phyloP scores from a whole-genome alignment of 352 stramenopile species.

The Globisporangium paddicum region DNA sequence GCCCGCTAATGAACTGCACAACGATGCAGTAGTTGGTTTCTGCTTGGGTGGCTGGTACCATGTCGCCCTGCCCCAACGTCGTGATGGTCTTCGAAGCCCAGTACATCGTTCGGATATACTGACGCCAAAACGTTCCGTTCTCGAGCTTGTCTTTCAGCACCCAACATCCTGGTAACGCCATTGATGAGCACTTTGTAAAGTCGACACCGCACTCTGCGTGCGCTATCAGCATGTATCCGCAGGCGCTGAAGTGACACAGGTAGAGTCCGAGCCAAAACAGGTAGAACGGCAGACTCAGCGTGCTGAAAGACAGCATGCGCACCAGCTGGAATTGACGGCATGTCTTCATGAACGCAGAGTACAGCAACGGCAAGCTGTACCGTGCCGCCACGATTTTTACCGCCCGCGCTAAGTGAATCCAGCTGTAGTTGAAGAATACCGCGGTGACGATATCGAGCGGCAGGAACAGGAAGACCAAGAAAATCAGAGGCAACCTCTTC shows the following conservation, averaged over 20 bases:
- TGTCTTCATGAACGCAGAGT: slow-evolving; percentile 4
- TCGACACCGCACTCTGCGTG: slow-evolving; percentile 20
- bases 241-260: slow-evolving; percentile 17
- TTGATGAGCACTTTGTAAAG: slow-evolving; percentile 12
- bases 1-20: slow-evolving; percentile 19
- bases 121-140: slow-evolving; percentile 8
- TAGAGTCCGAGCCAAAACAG: slow-evolving; percentile 20
- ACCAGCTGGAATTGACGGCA: slow-evolving; percentile 9
- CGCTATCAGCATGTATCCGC: slow-evolving; percentile 23
- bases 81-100: slow-evolving; percentile 25
- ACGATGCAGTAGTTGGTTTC: slow-evolving; percentile 23
- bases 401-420: slow-evolving; percentile 16
- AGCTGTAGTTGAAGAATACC: slow-evolving; percentile 8
- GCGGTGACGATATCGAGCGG: slow-evolving; percentile 12
- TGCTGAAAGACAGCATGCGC: slow-evolving; percentile 18
- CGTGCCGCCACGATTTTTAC: slow-evolving; percentile 7
- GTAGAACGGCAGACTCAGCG: slow-evolving; percentile 8
- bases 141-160: slow-evolving; percentile 21
- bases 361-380: slow-evolving; percentile 6
- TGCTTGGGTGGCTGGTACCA: slow-evolving; percentile 14
- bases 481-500: neutral
- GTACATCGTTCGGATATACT: slow-evolving; percentile 25
- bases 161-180: slow-evolving; percentile 17
- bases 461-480: slow-evolving; percentile 8
- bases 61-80: slow-evolving; percentile 21